These are phyloP conservation scores for Dacryopinax spathularia DNA, from an alignment of 768 basidiomycete species.

Conservation along the genomic window DNA sequence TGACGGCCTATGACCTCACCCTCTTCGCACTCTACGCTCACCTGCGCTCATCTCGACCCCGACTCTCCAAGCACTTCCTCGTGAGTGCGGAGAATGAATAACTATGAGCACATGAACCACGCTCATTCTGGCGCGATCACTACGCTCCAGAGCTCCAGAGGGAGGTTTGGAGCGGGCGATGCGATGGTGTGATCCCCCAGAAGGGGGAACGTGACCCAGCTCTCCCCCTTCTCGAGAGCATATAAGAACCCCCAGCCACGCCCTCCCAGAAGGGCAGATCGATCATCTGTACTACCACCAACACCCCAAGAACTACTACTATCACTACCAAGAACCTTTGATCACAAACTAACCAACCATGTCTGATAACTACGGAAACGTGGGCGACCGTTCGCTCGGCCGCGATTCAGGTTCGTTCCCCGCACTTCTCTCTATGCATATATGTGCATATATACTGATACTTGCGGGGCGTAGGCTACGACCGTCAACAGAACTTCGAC, in stretches of 20 bases:
- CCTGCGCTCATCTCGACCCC: not conserved
- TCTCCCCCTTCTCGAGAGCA: too few species aligned
- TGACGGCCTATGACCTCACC: not conserved
- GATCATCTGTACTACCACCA: not conserved
- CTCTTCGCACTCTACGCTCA: not conserved
- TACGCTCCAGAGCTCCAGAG: too few species aligned
- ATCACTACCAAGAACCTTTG: too few species aligned
- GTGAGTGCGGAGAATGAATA: not conserved
- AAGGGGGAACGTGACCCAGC: too few species aligned
- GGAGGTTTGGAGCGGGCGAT: too few species aligned
- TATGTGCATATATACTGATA: not conserved
- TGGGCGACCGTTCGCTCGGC: not conserved
- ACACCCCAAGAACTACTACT: not conserved
- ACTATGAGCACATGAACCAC: not conserved
- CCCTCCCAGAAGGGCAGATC: too few species aligned
- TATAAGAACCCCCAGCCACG: too few species aligned
- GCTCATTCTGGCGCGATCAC: too few species aligned
- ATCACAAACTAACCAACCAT: not conserved
- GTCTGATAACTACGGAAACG: not conserved
- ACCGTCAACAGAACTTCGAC: not conserved
- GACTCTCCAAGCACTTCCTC: not conserved
- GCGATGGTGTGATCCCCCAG: too few species aligned
- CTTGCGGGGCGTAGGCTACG: not conserved
- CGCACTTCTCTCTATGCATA: not conserved
- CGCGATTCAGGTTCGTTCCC: not conserved